These are phyloP conservation scores for Platanthera guangdongensis DNA, from an alignment of 106 monocot species.

Conservation along the genomic window DNA sequence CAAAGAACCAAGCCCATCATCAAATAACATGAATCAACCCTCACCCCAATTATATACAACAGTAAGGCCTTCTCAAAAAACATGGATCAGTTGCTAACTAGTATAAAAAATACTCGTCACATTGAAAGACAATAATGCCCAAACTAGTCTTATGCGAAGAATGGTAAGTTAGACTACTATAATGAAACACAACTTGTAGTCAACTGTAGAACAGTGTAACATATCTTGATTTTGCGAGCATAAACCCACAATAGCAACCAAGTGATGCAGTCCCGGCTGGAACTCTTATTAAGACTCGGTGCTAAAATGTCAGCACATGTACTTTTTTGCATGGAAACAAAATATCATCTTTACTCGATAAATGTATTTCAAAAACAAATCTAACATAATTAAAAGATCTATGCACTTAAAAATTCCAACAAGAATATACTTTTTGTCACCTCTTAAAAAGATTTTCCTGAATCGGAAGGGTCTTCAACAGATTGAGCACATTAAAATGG, in stretches of 20 bases:
- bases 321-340: neutral
- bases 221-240: neutral
- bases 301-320: neutral
- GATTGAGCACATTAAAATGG: neutral
- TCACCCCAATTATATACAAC: neutral
- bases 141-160: neutral
- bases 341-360: no score
- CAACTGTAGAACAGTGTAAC: neutral
- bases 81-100: neutral
- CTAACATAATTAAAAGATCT: neutral
- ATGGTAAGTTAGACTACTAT: neutral
- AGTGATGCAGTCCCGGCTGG: neutral
- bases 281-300: neutral
- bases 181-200: neutral
- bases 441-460: neutral
- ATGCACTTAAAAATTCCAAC: neutral
- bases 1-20: neutral
- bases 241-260: neutral
- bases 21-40: neutral
- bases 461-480: neutral
- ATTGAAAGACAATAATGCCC: neutral
- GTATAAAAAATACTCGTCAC: neutral
- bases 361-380: neutral
- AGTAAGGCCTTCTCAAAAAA: neutral
- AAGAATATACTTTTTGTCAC: neutral